Evolutionary conservation across 2,329 filamentous ascomycete genomes (phyloP).

Genomic region (Arthrobotrys musiformis): DNA sequence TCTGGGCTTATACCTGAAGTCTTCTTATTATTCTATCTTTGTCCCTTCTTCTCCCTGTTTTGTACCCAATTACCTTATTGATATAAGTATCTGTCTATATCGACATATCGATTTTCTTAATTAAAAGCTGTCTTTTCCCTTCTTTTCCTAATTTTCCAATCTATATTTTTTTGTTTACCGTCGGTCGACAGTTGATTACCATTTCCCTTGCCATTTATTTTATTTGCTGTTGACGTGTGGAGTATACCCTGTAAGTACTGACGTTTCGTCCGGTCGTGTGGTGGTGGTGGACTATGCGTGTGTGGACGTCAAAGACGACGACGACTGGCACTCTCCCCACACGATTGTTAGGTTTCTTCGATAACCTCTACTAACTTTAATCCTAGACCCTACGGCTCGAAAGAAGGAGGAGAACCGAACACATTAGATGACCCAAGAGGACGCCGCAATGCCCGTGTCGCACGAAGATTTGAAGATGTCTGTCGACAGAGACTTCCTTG

Average conservation of each 20-base stretch:
- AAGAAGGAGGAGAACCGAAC: neutral
- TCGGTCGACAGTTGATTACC: too few relatives aligned
- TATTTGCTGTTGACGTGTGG: constrained; percentile 7
- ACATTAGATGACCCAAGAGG: neutral
- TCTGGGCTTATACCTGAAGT: neutral
- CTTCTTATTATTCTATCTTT: neutral
- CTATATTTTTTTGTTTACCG: neutral
- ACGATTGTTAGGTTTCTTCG: neutral
- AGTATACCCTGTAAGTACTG: neutral
- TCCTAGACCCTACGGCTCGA: neutral
- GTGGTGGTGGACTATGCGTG: too few relatives aligned
- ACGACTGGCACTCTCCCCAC: neutral
- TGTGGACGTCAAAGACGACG: neutral
- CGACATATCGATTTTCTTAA: neutral
- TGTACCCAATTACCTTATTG: neutral
- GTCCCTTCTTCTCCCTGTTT: constrained; percentile 1
- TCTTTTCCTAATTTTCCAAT: neutral
- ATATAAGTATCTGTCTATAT: neutral
- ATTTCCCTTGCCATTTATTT: too few relatives aligned
- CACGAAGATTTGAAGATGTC: constrained; percentile 35
- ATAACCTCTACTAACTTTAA: neutral
- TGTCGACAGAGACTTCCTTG: constrained; percentile 35
- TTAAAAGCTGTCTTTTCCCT: neutral
- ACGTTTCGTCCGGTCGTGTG: neutral
- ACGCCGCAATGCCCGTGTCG: constrained; percentile 18